Conservation (phyloP, 1,139 yeast genomes). For the Geotrichum phurueaensis region DNA sequence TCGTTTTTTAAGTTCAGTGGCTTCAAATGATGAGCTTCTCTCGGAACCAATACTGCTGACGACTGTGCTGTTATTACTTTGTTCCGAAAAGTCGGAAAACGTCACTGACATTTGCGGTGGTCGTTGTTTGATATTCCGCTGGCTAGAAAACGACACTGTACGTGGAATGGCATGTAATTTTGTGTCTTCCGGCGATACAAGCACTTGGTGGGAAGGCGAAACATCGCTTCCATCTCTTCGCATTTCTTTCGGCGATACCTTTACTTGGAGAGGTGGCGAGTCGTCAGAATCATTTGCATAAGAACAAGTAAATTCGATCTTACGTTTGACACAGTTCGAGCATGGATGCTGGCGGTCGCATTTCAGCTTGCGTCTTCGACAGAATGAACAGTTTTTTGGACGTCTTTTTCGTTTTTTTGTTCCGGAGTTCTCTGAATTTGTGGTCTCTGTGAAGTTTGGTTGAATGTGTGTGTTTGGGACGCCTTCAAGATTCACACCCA, state of each 20-base stretch:
- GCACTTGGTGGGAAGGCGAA: not conserved
- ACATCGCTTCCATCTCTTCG: not conserved
- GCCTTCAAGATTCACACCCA: not conserved
- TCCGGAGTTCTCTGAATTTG: not conserved
- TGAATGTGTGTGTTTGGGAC: not conserved
- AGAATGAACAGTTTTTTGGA: constrained; percentile 31
- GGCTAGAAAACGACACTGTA: not conserved
- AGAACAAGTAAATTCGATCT: constrained; percentile 26
- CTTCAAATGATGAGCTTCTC: not conserved
- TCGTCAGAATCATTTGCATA: constrained; percentile 20
- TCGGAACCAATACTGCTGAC: not conserved
- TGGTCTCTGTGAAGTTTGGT: not conserved
- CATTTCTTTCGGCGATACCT: not conserved
- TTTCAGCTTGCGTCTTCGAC: constrained; percentile 34
- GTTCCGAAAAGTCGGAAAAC: constrained; percentile 8
- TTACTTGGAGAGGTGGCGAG: not conserved
- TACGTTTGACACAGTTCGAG: constrained; percentile 31
- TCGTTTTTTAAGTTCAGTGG: constrained; percentile 9
- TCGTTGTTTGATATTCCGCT: not conserved
- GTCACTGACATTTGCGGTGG: not conserved
- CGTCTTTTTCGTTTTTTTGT: constrained; percentile 23
- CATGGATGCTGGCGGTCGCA: constrained; percentile 37
- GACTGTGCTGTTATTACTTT: not conserved
- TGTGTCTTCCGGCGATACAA: not conserved
- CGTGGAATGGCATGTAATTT: not conserved